Conservation (phyloP, 2,329 filamentous ascomycete genomes). For the Macrophomina pseudophaseolina region DNA sequence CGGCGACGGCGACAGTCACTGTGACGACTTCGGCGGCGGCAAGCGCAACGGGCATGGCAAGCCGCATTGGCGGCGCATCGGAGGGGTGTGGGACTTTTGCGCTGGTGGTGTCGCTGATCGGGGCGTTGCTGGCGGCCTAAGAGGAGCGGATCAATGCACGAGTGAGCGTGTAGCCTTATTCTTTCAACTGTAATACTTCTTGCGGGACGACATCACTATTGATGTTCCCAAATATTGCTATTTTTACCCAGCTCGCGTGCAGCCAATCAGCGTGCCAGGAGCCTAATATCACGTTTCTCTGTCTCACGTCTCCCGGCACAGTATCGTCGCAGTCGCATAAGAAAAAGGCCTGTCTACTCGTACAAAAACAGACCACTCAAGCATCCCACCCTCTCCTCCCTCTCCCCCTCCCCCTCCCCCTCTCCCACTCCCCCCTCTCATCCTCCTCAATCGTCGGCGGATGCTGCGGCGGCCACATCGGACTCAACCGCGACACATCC, state of each 20-base stretch:
- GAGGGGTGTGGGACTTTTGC: neutral
- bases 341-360: neutral
- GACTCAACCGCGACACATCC: slow-evolving; percentile 7
- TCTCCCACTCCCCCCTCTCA: neutral
- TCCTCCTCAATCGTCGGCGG: slow-evolving; percentile 17
- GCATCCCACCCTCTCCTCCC: neutral
- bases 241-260: too few relatives aligned
- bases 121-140: slow-evolving; percentile 2
- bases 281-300: neutral
- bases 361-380: neutral
- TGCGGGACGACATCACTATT: too few relatives aligned
- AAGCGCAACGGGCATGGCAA: neutral
- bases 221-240: too few relatives aligned
- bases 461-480: neutral
- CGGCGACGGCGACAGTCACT: slow-evolving; percentile 14
- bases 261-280: neutral
- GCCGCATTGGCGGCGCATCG: neutral
- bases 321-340: neutral
- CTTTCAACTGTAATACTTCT: neutral
- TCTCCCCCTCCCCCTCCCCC: neutral
- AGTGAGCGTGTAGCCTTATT: neutral
- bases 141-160: neutral
- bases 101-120: neutral
- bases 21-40: neutral
- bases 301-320: too few relatives aligned